Evolutionary conservation across 768 basidiomycete species (phyloP).

Genomic region (Rhodotorula sphaerocarpa): DNA sequence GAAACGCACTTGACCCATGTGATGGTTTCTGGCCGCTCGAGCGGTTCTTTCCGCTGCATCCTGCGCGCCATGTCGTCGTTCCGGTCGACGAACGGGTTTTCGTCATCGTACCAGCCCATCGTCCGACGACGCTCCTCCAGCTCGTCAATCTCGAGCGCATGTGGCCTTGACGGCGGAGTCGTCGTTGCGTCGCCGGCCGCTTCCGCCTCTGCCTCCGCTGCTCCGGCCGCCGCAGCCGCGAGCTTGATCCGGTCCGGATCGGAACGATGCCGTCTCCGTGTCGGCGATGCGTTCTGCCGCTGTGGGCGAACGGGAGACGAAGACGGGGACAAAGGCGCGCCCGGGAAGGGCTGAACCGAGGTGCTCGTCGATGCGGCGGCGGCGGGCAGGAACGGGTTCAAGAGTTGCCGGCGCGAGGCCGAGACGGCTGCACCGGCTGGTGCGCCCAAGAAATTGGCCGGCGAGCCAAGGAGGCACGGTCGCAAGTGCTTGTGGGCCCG

Average conservation of each 20-base stretch:
- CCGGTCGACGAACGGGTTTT: conserved; percentile 32
- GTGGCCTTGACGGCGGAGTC: conserved; percentile 8
- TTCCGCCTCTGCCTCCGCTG: background rate
- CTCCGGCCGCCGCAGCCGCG: background rate
- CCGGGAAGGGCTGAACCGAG: background rate
- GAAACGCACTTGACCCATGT: conserved; percentile 27
- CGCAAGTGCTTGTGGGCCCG: background rate
- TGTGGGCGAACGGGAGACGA: background rate
- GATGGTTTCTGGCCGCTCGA: conserved; percentile 27
- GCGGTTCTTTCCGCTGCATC: background rate
- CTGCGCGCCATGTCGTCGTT: conserved; percentile 14
- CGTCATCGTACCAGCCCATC: conserved; percentile 29
- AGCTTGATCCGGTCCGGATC: conserved; percentile 28
- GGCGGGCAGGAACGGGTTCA: conserved; percentile 27
- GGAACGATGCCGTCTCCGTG: conserved; percentile 3
- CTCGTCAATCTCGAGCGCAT: no score
- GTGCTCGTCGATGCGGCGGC: background rate
- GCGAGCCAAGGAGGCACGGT: conserved; percentile 15
- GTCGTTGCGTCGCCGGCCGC: background rate
- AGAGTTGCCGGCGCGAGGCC: conserved; percentile 15
- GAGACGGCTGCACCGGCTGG: background rate
- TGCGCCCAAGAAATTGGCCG: conserved; percentile 13
- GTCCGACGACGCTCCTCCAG: background rate
- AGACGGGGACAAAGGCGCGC: background rate
- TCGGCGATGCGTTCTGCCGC: background rate